These are phyloP conservation scores for Fusarium euwallaceae DNA, from an alignment of 2,329 filamentous ascomycete species.

Conservation along the genomic window DNA sequence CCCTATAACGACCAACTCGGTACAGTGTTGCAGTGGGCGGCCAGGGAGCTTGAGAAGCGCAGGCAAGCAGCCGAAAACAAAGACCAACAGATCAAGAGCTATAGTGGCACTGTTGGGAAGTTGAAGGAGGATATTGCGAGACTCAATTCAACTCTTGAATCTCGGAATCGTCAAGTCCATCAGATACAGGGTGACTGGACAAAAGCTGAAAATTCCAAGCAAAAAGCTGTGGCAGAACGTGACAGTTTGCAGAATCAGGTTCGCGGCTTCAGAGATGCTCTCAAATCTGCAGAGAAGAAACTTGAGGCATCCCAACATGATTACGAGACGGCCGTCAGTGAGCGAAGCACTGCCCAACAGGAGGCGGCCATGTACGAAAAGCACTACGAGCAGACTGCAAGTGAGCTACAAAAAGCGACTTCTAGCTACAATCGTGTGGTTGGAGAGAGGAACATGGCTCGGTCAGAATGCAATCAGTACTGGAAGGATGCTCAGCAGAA, in stretches of 20 bases:
- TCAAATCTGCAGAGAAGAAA: not conserved
- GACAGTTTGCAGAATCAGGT: not conserved
- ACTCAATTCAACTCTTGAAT: not conserved
- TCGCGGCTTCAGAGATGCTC: not conserved
- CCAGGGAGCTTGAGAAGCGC: not conserved
- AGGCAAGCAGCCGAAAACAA: not conserved
- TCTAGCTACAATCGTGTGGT: not conserved
- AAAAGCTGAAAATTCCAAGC: not conserved
- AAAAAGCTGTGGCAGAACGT: not conserved
- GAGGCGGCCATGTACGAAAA: not conserved
- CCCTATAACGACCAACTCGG: not conserved
- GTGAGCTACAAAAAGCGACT: not conserved
- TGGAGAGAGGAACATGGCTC: not conserved
- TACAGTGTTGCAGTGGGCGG: constrained; percentile 7
- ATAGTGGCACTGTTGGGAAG: not conserved
- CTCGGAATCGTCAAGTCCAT: not conserved
- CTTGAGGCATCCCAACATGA: not conserved
- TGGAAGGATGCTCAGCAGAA: not conserved
- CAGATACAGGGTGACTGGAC: not conserved
- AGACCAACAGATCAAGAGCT: not conserved
- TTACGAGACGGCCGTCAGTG: not conserved
- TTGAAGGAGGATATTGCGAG: not conserved
- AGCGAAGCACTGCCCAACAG: constrained; percentile 1
- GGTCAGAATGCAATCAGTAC: not conserved
- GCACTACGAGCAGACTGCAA: not conserved